Conservation (phyloP, 1,284 basidiomycete species). For the Amylostereum areolatum region DNA sequence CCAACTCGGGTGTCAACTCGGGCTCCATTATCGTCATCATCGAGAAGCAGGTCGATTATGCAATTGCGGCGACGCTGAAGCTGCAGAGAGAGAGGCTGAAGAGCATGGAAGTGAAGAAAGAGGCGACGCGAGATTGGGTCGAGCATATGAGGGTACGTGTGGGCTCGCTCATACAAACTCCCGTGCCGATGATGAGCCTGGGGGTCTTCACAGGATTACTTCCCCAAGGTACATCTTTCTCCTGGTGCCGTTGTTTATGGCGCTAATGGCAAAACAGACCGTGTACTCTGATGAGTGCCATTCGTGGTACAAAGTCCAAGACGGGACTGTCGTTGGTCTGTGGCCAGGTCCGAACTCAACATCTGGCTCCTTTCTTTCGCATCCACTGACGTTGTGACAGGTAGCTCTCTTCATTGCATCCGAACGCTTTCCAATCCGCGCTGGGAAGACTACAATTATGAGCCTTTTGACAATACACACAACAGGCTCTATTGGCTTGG, state of each 20-base stretch:
- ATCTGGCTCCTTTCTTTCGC: neutral
- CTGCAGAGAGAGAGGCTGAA: slow-evolving; percentile 48
- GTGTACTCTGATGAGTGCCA: slow-evolving; percentile 54
- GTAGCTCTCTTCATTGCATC: slow-evolving; percentile 47
- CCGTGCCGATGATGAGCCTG: neutral
- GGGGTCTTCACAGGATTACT: slow-evolving; percentile 29
- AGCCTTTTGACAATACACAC: slow-evolving; percentile 33
- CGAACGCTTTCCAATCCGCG: slow-evolving; percentile 46
- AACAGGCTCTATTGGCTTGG: slow-evolving; percentile 58
- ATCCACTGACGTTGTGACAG: slow-evolving; percentile 18
- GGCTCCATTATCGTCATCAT: slow-evolving; percentile 42
- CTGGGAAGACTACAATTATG: slow-evolving; percentile 63
- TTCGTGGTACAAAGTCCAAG: slow-evolving; percentile 63
- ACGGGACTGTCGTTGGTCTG: slow-evolving; percentile 49
- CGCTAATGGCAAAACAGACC: slow-evolving; percentile 28
- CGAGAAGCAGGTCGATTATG: slow-evolving; percentile 49
- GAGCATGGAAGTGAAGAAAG: slow-evolving; percentile 44
- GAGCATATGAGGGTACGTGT: slow-evolving; percentile 37
- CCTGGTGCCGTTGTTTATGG: neutral
- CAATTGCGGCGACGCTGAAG: slow-evolving; percentile 40
- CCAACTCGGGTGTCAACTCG: slow-evolving; percentile 44
- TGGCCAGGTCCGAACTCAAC: slow-evolving; percentile 48
- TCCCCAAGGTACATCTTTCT: slow-evolving; percentile 29
- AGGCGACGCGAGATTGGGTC: slow-evolving; percentile 50
- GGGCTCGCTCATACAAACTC: neutral